Percentiles rank a stretch among this genome's conserved stretches.
phyloP scores from a whole-genome alignment of 179 eudicot genomes.

The Camellia oleifera region DNA sequence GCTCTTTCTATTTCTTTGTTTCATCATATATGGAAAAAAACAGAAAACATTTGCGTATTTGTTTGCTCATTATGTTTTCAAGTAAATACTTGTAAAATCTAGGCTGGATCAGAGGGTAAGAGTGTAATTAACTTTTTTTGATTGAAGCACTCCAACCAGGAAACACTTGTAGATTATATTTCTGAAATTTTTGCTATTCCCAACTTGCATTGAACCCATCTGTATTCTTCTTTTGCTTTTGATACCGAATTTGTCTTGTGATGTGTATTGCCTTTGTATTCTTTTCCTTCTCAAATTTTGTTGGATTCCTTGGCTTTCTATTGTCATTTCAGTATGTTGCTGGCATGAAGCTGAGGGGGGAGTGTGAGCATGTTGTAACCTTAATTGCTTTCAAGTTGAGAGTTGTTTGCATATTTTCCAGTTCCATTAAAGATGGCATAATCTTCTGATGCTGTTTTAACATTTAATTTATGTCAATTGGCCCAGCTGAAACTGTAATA shows the following conservation, averaged over 20 bases:
- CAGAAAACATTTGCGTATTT: background rate
- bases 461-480: slow-evolving; percentile 19
- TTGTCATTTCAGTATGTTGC: slow-evolving; percentile 2
- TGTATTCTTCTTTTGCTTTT: background rate
- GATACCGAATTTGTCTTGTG: background rate
- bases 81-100: background rate
- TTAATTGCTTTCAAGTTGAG: background rate
- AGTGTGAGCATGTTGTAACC: background rate
- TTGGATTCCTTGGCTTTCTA: background rate
- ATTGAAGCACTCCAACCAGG: background rate
- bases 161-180: background rate
- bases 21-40: background rate
- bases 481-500: slow-evolving; percentile 93
- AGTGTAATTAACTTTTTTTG: background rate
- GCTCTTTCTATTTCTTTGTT: background rate
- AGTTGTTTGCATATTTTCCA: background rate
- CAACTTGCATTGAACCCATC: background rate
- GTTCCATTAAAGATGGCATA: slow-evolving; percentile 5
- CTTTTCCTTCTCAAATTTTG: background rate
- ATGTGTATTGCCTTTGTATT: background rate
- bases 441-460: slow-evolving; percentile 12
- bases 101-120: background rate
- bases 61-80: background rate
- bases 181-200: background rate
- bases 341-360: background rate